phyloP scores from a whole-genome alignment of 345 rosid species.

The Heritiera fomes region DNA sequence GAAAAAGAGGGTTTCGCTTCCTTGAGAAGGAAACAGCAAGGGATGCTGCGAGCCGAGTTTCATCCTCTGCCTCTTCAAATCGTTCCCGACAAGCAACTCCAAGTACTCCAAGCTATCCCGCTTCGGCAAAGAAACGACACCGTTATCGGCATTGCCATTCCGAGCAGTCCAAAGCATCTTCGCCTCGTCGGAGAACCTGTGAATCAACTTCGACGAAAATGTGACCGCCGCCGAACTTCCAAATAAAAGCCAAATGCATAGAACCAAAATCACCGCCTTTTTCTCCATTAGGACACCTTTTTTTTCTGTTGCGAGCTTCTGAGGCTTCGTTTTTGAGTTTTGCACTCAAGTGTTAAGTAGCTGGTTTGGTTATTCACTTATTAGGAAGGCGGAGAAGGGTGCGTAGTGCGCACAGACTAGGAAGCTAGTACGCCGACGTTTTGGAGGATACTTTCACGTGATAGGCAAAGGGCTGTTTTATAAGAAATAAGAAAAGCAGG shows the following conservation, averaged over 20 bases:
- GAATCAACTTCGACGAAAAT: conserved; percentile 62
- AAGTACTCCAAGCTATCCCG: conserved; percentile 62
- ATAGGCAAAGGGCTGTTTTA: conserved; percentile 7
- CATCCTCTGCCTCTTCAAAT: conserved; percentile 65
- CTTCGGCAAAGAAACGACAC: conserved; percentile 44
- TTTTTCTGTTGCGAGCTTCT: not conserved
- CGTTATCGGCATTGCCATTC: conserved; percentile 12
- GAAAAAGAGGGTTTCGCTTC: conserved; percentile 58
- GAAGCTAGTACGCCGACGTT: not conserved
- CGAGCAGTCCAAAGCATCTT: conserved; percentile 40
- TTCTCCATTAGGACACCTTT: conserved; percentile 33
- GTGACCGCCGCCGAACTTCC: conserved; percentile 24
- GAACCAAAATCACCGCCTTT: conserved; percentile 28
- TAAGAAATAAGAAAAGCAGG: not conserved
- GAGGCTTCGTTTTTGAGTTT: not conserved
- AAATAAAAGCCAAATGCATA: conserved; percentile 4
- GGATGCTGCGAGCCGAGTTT: conserved; percentile 56
- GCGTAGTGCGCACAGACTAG: conserved; percentile 13
- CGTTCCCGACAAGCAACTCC: conserved; percentile 47
- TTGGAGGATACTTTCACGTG: not conserved
- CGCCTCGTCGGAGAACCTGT: conserved; percentile 76
- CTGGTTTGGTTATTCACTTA: not conserved
- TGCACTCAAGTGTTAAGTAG: not conserved
- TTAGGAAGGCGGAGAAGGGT: not conserved
- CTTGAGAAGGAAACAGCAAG: conserved; percentile 72